A percentile compares a stretch with the other conserved stretches of the same genome.
phyloP scores from a whole-genome alignment of 2,329 filamentous ascomycete species.

The Plenodomus lindquistii region DNA sequence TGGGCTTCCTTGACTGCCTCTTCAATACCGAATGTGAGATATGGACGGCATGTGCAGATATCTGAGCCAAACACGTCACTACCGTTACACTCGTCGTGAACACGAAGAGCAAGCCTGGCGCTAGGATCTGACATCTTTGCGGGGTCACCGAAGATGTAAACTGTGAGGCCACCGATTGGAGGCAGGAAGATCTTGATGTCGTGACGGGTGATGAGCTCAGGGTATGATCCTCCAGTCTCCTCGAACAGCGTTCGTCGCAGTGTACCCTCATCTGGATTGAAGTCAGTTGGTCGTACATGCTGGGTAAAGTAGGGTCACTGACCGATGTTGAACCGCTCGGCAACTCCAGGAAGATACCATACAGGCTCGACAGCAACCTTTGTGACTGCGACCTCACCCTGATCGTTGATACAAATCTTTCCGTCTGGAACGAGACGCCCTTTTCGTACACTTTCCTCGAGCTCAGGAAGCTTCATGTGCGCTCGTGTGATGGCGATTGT shows the following conservation, averaged over 20 bases:
- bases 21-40: constrained; percentile 94
- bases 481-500: constrained; percentile 91
- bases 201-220: constrained; percentile 89
- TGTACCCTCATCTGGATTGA: constrained; percentile 73
- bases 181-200: constrained; percentile 97
- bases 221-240: constrained; percentile 93
- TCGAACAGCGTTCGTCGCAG: constrained; percentile 89
- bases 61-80: constrained; percentile 97
- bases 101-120: constrained; percentile 77
- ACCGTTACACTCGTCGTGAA: constrained; percentile 91
- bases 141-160: constrained; percentile 96
- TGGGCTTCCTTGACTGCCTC: constrained; percentile 98
- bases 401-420: constrained; percentile 84
- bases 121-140: constrained; percentile 90
- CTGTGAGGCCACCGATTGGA: constrained; percentile 91
- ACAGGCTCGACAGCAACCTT: constrained; percentile 97
- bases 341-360: constrained; percentile 63
- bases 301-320: constrained; percentile 25
- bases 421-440: constrained; percentile 81
- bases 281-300: constrained; percentile 16
- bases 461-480: constrained; percentile 95
- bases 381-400: constrained; percentile 87
- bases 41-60: constrained; percentile 95
- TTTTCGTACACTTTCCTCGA: constrained; percentile 81
- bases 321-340: constrained; percentile 90